Percentiles rank a stretch among this genome's conserved stretches.
These are phyloP conservation scores for Aspergillus sp. DNA, from an alignment of 2,329 filamentous ascomycete genomes.

Conservation along the genomic window DNA sequence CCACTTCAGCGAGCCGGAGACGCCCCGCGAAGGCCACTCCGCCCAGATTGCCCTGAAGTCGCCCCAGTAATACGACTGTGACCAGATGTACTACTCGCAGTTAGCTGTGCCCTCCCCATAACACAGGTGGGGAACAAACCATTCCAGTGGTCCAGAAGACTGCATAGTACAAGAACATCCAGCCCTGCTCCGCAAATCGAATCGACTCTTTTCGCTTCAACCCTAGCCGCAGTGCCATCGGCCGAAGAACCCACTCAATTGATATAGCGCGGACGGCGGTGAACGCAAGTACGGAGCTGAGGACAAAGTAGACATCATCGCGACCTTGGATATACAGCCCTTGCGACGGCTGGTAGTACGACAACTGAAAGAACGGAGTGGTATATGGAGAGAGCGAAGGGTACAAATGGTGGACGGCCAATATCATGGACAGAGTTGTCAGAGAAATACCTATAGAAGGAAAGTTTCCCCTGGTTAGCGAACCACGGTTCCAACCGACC, in stretches of 20 bases:
- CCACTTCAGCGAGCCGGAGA: constrained; percentile 75
- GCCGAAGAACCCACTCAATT: constrained; percentile 86
- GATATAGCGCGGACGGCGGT: constrained; percentile 80
- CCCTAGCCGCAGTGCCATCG: constrained; percentile 73
- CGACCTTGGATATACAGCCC: constrained; percentile 75
- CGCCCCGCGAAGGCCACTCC: constrained; percentile 78
- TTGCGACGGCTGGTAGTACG: constrained; percentile 74
- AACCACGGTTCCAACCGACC: background rate
- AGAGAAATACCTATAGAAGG: constrained; percentile 71
- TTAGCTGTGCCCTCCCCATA: constrained; percentile 13
- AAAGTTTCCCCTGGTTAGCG: constrained; percentile 7
- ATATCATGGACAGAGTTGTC: constrained; percentile 81
- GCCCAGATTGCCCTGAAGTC: constrained; percentile 80
- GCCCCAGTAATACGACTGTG: constrained; percentile 75
- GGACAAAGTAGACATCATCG: constrained; percentile 78
- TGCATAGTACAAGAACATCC: constrained; percentile 82
- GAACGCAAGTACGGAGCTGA: constrained; percentile 80
- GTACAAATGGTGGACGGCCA: constrained; percentile 80
- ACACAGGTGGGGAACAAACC: constrained; percentile 56
- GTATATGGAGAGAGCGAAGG: constrained; percentile 78
- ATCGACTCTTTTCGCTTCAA: constrained; percentile 78
- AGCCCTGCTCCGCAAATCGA: constrained; percentile 92
- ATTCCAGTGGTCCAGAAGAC: constrained; percentile 83
- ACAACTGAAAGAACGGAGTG: constrained; percentile 85
- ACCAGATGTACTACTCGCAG: constrained; percentile 72